A percentile compares a stretch with the other conserved stretches of the same genome.
phyloP scores from a whole-genome alignment of 345 rosid genomes.

The Rhodamnia argentea region DNA sequence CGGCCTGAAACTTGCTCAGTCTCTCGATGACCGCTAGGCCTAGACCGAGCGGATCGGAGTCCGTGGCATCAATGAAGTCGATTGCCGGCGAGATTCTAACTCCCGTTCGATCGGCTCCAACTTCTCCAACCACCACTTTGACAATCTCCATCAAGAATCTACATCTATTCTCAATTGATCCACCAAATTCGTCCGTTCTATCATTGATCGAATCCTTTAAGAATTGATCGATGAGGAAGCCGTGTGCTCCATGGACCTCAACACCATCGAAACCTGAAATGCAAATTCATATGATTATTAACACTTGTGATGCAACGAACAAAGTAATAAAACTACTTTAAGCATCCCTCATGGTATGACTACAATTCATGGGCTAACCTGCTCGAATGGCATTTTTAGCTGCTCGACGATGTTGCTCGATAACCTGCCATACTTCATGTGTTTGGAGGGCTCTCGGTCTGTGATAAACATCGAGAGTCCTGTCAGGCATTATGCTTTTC shows the following conservation, averaged over 20 bases:
- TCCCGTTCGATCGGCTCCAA: neutral
- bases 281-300: neutral
- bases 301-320: neutral
- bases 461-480: neutral
- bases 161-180: neutral
- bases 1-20: neutral
- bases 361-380: neutral
- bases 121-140: neutral
- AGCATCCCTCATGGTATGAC: neutral
- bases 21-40: neutral
- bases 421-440: neutral
- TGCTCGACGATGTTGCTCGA: neutral
- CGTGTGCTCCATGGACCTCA: conserved; percentile 6
- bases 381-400: conserved; percentile 23
- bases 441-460: neutral
- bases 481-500: conserved; percentile 19
- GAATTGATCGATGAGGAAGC: conserved; percentile 6
- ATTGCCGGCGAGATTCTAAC: neutral
- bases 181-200: neutral
- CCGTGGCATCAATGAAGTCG: neutral
- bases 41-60: neutral
- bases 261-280: neutral
- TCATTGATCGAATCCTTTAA: conserved; percentile 5
- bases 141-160: conserved; percentile 3
- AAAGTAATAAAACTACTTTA: neutral